A percentile compares a stretch with the other conserved stretches of the same genome.
Evolutionary conservation across 805 yeast genomes (phyloP).

Genomic region (Geotrichum ghanense): DNA sequence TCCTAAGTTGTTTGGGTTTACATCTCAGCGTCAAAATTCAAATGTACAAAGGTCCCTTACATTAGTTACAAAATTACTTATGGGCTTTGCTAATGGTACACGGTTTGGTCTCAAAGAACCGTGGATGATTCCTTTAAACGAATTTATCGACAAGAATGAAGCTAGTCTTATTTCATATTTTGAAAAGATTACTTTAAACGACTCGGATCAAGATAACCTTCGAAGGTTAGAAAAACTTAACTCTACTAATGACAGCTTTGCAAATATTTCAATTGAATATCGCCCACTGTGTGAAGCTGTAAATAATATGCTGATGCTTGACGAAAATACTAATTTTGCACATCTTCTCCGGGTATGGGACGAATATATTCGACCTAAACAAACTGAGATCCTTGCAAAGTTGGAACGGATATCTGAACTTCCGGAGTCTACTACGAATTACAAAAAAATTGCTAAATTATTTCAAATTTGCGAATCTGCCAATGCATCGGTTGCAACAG

Average conservation of each 20-base stretch:
- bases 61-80: constrained; percentile 58
- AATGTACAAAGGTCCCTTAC: constrained; percentile 68
- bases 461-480: neutral
- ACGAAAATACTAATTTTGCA: neutral
- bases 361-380: neutral
- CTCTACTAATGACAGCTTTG: neutral
- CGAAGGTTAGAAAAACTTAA: neutral
- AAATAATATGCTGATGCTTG: neutral
- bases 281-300: neutral
- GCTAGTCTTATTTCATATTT: constrained; percentile 51
- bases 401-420: neutral
- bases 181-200: constrained; percentile 6
- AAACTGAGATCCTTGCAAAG: neutral
- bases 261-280: neutral
- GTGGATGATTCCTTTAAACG: constrained; percentile 59
- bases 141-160: constrained; percentile 47
- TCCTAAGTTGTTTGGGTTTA: constrained; percentile 73
- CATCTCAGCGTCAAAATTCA: constrained; percentile 60
- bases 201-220: neutral
- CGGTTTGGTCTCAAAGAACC: constrained; percentile 77
- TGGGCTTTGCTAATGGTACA: constrained; percentile 70
- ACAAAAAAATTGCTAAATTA: neutral
- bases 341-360: neutral
- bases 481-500: neutral
- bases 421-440: neutral